Evolutionary conservation across 108 stramenopile genomes (phyloP).

Genomic region (Ochromonas danica): DNA sequence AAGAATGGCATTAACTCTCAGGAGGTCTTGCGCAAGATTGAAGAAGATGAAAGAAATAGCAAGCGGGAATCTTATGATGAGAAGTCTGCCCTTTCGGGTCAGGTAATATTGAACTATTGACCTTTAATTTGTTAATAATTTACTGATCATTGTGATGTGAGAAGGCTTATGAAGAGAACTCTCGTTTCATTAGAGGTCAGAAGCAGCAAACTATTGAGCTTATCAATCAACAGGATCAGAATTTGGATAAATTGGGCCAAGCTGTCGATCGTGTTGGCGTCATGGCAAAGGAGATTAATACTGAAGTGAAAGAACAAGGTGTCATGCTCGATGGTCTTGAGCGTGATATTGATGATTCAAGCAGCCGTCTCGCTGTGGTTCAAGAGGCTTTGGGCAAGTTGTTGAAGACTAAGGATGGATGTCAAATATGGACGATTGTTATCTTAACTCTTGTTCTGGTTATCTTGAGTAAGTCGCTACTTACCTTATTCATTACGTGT

Average conservation of each 20-base stretch:
- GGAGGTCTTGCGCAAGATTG: slow-evolving; percentile 3
- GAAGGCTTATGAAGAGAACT: slow-evolving; percentile 6
- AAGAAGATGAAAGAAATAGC: slow-evolving; percentile 28
- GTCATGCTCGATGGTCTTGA: slow-evolving; percentile 6
- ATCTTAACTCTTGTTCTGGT: slow-evolving; percentile 21
- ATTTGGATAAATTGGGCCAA: background rate
- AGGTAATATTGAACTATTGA: too few relatives aligned
- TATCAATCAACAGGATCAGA: slow-evolving; percentile 23
- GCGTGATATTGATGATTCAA: background rate
- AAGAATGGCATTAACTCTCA: background rate
- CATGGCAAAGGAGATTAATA: slow-evolving; percentile 20
- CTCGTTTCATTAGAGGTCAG: slow-evolving; percentile 21
- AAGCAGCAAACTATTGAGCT: background rate
- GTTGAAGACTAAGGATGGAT: slow-evolving; percentile 29
- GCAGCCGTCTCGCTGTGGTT: background rate
- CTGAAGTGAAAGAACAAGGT: slow-evolving; percentile 31
- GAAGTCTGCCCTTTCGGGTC: too few relatives aligned
- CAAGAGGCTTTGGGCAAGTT: slow-evolving; percentile 10
- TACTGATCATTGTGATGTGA: too few relatives aligned
- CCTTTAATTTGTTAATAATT: too few relatives aligned
- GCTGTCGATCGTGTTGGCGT: background rate
- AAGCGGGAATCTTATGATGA: too few relatives aligned
- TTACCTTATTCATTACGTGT: background rate
- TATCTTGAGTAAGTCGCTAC: slow-evolving; percentile 9
- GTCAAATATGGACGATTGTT: slow-evolving; percentile 37